phyloP scores from a whole-genome alignment of 23 red algal genomes.

The Gracilaria caudata region DNA sequence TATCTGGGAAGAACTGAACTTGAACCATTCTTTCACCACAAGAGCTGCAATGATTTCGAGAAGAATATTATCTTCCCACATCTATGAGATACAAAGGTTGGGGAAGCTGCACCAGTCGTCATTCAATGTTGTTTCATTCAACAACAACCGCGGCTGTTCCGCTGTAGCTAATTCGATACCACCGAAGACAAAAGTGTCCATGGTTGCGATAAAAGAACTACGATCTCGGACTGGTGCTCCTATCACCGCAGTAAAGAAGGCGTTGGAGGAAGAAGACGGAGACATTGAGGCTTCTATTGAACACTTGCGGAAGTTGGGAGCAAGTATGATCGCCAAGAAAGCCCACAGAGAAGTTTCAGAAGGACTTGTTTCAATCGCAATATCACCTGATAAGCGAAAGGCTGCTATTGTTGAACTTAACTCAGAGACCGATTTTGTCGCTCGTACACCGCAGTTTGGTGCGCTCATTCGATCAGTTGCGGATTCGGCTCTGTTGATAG shows the following conservation, averaged over 20 bases:
- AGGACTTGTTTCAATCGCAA: slow-evolving; percentile 46
- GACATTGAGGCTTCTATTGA: slow-evolving; percentile 65
- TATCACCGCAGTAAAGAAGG: slow-evolving; percentile 72
- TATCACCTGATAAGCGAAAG: slow-evolving; percentile 26
- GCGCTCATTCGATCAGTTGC: slow-evolving; percentile 35
- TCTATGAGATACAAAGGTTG: background rate
- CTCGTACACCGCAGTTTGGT: slow-evolving; percentile 63
- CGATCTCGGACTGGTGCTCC: slow-evolving; percentile 63
- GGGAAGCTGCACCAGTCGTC: background rate
- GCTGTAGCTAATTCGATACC: background rate
- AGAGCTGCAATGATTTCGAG: background rate
- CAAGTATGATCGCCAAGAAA: slow-evolving; percentile 48
- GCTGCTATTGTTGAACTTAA: slow-evolving; percentile 58
- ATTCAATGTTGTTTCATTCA: background rate
- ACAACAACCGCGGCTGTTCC: background rate
- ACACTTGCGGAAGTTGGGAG: slow-evolving; percentile 48
- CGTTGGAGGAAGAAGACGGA: slow-evolving; percentile 49
- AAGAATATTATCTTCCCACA: background rate
- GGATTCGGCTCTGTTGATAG: slow-evolving; percentile 18
- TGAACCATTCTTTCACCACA: background rate
- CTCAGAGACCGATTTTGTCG: slow-evolving; percentile 82
- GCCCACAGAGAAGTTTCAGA: slow-evolving; percentile 58
- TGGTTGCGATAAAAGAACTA: slow-evolving; percentile 65
- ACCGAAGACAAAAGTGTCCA: background rate
- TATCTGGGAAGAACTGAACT: background rate